Conservation (phyloP, 2,329 filamentous ascomycete species). For the Ophiostoma australiae region DNA sequence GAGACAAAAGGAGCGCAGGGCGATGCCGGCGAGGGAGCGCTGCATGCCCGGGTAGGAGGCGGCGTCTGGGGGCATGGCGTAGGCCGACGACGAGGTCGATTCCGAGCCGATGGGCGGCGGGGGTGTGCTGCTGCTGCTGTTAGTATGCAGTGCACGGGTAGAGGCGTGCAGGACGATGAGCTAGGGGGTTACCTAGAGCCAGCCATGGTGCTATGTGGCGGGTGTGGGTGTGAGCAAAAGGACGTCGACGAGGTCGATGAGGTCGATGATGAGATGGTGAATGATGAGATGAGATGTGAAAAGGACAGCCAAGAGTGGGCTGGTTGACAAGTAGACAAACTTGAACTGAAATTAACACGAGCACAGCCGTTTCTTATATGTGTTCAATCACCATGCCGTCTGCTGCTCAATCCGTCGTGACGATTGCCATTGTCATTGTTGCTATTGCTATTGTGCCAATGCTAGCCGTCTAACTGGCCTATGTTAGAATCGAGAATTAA, state of each 20-base stretch:
- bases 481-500: not conserved
- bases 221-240: not conserved
- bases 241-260: not conserved
- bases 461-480: not conserved
- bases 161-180: not conserved
- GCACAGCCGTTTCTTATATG: constrained; percentile 2
- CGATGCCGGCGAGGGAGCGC: constrained; percentile 57
- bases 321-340: not conserved
- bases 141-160: not conserved
- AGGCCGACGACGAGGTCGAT: constrained; percentile 22
- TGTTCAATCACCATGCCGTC: not conserved
- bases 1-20: constrained; percentile 52
- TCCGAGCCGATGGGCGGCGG: not conserved
- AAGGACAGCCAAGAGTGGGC: not conserved
- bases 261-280: not conserved
- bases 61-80: constrained; percentile 31
- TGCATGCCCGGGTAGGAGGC: constrained; percentile 43
- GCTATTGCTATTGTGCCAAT: not conserved
- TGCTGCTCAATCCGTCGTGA: not conserved
- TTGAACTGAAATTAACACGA: not conserved
- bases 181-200: not conserved
- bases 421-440: not conserved
- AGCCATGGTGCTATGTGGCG: not conserved
- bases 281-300: not conserved
- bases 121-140: not conserved